A percentile compares a stretch with the other conserved stretches of the same genome.
These are phyloP conservation scores for Boletus rex-veris DNA, from an alignment of 768 basidiomycete genomes.

Conservation along the genomic window DNA sequence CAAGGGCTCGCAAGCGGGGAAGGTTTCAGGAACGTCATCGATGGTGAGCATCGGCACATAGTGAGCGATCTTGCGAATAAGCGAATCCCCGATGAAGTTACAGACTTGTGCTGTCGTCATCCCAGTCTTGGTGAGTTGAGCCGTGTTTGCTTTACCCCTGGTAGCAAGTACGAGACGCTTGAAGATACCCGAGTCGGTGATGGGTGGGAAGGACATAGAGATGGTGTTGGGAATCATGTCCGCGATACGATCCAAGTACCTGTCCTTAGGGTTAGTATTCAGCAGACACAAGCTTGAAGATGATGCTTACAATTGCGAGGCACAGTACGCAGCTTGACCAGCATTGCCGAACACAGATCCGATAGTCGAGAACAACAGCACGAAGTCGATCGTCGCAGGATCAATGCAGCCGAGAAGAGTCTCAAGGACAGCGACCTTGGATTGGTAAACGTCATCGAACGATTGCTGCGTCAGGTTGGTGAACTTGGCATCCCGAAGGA, in stretches of 20 bases:
- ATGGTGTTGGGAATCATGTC: conserved; percentile 30
- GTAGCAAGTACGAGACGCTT: conserved; percentile 30
- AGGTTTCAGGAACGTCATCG: conserved; percentile 22
- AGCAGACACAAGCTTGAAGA: neutral
- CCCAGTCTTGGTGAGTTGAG: conserved; percentile 29
- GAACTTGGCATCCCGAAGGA: conserved; percentile 33
- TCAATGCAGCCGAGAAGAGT: conserved; percentile 15
- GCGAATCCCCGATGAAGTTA: conserved; percentile 31
- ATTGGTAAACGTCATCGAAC: conserved; percentile 26
- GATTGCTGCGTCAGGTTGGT: conserved; percentile 33
- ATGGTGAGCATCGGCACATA: conserved; percentile 30
- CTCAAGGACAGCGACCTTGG: conserved; percentile 20
- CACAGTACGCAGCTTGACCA: conserved; percentile 23
- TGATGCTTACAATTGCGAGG: conserved; percentile 17
- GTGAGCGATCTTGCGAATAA: conserved; percentile 28
- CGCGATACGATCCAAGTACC: conserved; percentile 33
- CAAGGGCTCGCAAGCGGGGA: conserved; percentile 26
- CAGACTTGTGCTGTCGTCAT: conserved; percentile 33
- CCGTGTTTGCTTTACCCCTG: conserved; percentile 27
- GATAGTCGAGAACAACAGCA: conserved; percentile 34
- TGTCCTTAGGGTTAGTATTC: conserved; percentile 4
- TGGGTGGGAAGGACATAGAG: conserved; percentile 34
- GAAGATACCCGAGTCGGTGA: conserved; percentile 35
- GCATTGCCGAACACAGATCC: conserved; percentile 33
- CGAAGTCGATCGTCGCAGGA: conserved; percentile 27